phyloP scores from a whole-genome alignment of 1,139 yeast genomes.

The Meyerozyma elateridarum region DNA sequence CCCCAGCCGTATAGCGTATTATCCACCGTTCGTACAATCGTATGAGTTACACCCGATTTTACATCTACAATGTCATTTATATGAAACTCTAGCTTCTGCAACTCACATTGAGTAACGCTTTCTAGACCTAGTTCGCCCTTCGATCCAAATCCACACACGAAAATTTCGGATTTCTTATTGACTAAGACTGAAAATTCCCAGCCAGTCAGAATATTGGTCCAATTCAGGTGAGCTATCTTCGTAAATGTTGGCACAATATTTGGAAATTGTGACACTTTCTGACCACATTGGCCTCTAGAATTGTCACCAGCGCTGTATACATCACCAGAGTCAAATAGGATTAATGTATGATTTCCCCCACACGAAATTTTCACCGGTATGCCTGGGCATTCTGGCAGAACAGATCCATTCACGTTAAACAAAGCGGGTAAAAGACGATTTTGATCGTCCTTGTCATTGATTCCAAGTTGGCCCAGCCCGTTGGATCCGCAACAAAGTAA shows the following conservation, averaged over 20 bases:
- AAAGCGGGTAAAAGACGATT: conserved; percentile 19
- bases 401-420: conserved; percentile 10
- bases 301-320: conserved; percentile 62
- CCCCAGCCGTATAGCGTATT: conserved; percentile 77
- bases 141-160: conserved; percentile 55
- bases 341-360: conserved; percentile 86
- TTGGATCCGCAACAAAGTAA: conserved; percentile 75
- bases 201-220: conserved; percentile 57
- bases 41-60: conserved; percentile 53
- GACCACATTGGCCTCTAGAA: conserved; percentile 50
- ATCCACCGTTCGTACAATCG: conserved; percentile 35
- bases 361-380: conserved; percentile 46
- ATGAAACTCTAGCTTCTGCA: conserved; percentile 14
- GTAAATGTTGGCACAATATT: conserved; percentile 16
- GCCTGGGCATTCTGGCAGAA: conserved; percentile 5
- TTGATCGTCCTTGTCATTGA: conserved; percentile 52
- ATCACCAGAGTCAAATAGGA: conserved; percentile 50
- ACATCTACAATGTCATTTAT: conserved; percentile 21
- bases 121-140: conserved; percentile 79
- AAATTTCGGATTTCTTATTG: conserved; percentile 35
- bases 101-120: conserved; percentile 8
- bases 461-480: conserved; percentile 74
- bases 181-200: conserved; percentile 73
- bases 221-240: conserved; percentile 23
- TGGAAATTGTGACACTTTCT: neutral